Evolutionary conservation across 108 stramenopile species (phyloP), one percentile per base, ranked within the genome.

Genomic region (Asterionellopsis glacialis): DNA sequence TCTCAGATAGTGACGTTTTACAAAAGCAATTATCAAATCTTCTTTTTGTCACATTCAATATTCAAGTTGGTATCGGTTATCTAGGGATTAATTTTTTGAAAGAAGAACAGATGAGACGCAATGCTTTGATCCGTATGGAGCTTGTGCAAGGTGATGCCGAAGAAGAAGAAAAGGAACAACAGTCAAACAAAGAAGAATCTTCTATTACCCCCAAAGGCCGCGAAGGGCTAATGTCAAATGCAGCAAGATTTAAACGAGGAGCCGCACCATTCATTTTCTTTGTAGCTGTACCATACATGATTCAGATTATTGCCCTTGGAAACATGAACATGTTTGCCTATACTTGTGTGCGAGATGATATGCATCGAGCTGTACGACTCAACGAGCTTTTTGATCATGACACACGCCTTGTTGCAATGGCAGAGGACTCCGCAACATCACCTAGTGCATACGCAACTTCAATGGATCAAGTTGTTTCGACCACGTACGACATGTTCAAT

Each of bases 1-100:
- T 86, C 45, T 62, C 81, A 38, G 27, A 45, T 12, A 63, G 73
- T 59, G 70, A 65, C 14, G 41, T 85, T 11, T 55, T 92, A 27
- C 51, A 79, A 33, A 48, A 73, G 26, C 87, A 84, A 75, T 11
- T 87, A 25, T 47, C 44, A 4, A 74, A 88, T 49, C 59, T 93
- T 47, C 70, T 93, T 22, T 93, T 93, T 62, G 80, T 90, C 10
- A 93, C 92, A 11, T 88, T 93, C 67, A 84, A 93, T 64, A 82
- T 93, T 58, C 92, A 93, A 73, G 71, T 84, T 41, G 92, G 87
- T 11, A 77, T 93, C 64, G 92, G 92, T 51, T 85, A 84, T 47
- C 51, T 93, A 51, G 92, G 92, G 0, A 93, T 93, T 66, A 83
- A 70, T 24, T 93, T 93, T 59, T 54, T 90, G 55, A 79, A 69